phyloP scores from a whole-genome alignment of 2,329 filamentous ascomycete species.

The Claviceps sp. region DNA sequence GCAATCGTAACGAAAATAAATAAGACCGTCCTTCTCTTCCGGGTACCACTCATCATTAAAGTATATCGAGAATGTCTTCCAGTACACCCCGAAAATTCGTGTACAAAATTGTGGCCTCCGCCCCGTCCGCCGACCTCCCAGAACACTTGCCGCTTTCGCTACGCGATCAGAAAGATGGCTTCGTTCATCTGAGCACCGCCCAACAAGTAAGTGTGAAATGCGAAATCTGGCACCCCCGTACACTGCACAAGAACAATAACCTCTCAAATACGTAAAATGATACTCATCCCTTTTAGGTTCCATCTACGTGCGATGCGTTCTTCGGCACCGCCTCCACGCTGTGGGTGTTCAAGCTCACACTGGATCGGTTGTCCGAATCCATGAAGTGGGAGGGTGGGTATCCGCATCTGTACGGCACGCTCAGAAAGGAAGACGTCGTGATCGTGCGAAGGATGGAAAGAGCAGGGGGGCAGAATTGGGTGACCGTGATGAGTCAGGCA shows the following conservation, averaged over 20 bases:
- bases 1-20: background rate
- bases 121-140: conserved; percentile 40
- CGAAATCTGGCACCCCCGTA: background rate
- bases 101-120: conserved; percentile 46
- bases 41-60: too few relatives aligned
- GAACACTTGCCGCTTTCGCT: conserved; percentile 41
- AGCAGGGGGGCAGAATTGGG: conserved; percentile 32
- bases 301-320: conserved; percentile 31
- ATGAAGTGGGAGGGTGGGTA: conserved; percentile 46
- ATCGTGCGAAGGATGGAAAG: conserved; percentile 32
- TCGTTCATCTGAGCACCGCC: conserved; percentile 46
- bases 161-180: conserved; percentile 46
- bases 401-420: conserved; percentile 46
- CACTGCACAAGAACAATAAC: background rate
- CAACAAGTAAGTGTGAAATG: conserved; percentile 29
- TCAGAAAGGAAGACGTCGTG: conserved; percentile 39
- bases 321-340: conserved; percentile 26
- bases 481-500: conserved; percentile 25
- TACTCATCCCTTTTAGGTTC: conserved; percentile 21
- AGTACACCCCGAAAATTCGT: conserved; percentile 27
- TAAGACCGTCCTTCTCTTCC: background rate
- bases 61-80: conserved; percentile 1
- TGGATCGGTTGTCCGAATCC: conserved; percentile 27
- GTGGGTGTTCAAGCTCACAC: conserved; percentile 41
- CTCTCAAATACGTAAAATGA: background rate